Conservation (phyloP, 345 rosid species). For the Populus davidiana region DNA sequence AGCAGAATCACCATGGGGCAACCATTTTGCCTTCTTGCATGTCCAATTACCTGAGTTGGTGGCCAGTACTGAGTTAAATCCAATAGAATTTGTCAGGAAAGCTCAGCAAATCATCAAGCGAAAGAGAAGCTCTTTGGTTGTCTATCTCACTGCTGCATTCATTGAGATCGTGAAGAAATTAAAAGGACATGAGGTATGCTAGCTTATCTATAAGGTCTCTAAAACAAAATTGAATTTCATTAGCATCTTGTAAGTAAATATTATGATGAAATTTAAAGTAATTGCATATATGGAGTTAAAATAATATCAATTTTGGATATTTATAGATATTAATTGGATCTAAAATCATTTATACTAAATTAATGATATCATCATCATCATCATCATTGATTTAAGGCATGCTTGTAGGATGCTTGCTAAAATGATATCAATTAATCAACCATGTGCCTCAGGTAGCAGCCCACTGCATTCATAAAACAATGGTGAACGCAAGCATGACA, state of each 20-base stretch:
- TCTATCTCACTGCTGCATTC: background rate
- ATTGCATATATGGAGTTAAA: background rate
- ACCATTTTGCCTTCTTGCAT: background rate
- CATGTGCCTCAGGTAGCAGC: slow-evolving; percentile 27
- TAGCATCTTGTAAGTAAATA: background rate
- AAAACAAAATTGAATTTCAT: no score
- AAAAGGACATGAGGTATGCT: background rate
- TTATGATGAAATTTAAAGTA: background rate
- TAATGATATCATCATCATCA: no score
- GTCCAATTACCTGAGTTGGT: background rate
- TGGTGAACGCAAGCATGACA: slow-evolving; percentile 38
- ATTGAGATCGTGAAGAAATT: background rate
- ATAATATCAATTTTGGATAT: no score
- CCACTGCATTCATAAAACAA: slow-evolving; percentile 22
- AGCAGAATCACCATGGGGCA: background rate
- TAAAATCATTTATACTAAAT: no score
- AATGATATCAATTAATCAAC: background rate
- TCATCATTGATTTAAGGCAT: no score
- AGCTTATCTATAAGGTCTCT: background rate
- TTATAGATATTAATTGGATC: no score
- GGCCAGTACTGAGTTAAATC: background rate
- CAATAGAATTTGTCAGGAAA: background rate
- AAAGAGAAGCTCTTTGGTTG: background rate
- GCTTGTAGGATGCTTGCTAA: no score
- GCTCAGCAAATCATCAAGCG: background rate